Evolutionary conservation across 1,139 yeast species (phyloP), one percentile per base, ranked within the genome.

Genomic region (Lizanozyma gosingica): DNA sequence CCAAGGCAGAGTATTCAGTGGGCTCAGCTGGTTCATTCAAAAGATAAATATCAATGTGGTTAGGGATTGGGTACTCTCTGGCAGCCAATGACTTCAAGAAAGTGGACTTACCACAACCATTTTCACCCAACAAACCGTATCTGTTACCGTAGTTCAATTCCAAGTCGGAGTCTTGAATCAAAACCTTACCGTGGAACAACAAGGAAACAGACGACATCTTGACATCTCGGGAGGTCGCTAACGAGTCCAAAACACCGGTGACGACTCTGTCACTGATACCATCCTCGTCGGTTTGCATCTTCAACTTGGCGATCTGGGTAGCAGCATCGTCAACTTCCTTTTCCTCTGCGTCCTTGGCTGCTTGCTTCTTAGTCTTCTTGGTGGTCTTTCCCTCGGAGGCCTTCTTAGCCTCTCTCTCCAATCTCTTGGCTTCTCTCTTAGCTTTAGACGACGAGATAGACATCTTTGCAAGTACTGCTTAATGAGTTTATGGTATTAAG

Each of bases 81-180:
- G 95, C 94, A 45, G 97, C 97, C 55, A 94, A 67, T 35, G 97
- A 82, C 64, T 85, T 86, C 62, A 92, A 69, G 56, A 92, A 80
- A 27, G 99, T 92, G 36, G 97, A 88, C 67, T 92, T 92, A 71
- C 99, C 99, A 71, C 98, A 92, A 48, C 99, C 99, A 65, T 92
- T 92, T 67, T 90, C 97, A 60, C 99, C 99, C 55, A 94, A 75
- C 51, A 92, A 76, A 68, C 95, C 95, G 62, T 94, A 92, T 66
- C 96, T 81, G 71, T 97, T 86, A 59, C 98, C 98, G 65, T 80
- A 90, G 70, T 92, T 94, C 69, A 92, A 79, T 71, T 92, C 98
- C 54, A 92, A 67, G 38, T 74, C 75, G 36, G 97, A 82, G 65
- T 92, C 98, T 67, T 87, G 96, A 54, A 92, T 76, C 60, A 92